Conservation (phyloP, 805 yeast genomes). For the Ascoidea asiatica region DNA sequence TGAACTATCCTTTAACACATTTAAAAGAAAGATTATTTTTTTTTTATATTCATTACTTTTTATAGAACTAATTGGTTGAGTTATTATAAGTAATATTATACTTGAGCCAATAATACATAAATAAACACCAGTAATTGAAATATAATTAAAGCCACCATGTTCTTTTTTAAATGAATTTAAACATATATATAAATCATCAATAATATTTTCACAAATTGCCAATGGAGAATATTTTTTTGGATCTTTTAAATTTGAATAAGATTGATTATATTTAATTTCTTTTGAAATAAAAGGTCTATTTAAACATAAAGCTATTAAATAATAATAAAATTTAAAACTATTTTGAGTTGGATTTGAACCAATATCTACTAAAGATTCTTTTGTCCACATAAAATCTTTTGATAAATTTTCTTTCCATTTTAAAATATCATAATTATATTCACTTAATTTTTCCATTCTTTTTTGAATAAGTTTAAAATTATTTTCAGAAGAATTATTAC, state of each 20-base stretch:
- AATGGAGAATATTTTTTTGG: slow-evolving; percentile 16
- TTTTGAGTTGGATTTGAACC: slow-evolving; percentile 42
- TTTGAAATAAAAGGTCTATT: slow-evolving; percentile 4
- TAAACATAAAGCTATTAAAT: slow-evolving; percentile 37
- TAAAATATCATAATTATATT: slow-evolving; percentile 35
- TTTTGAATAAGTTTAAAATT: slow-evolving; percentile 19
- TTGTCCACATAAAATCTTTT: slow-evolving; percentile 34
- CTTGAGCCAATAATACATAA: slow-evolving; percentile 32
- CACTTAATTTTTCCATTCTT: slow-evolving; percentile 21
- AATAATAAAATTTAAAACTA: slow-evolving; percentile 42
- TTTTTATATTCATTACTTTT: slow-evolving; percentile 10
- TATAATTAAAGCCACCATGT: slow-evolving; percentile 20
- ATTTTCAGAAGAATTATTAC: slow-evolving; percentile 17
- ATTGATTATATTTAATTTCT: background rate
- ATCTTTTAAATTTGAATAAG: slow-evolving; percentile 1
- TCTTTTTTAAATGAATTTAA: slow-evolving; percentile 22
- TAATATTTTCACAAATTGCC: slow-evolving; percentile 23
- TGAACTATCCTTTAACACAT: slow-evolving; percentile 26
- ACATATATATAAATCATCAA: slow-evolving; percentile 27
- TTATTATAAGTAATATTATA: slow-evolving; percentile 23
- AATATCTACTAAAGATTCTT: slow-evolving; percentile 21
- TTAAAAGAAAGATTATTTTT: slow-evolving; percentile 25
- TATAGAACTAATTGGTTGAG: background rate
- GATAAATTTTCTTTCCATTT: slow-evolving; percentile 41
- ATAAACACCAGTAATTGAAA: slow-evolving; percentile 28